Conservation (phyloP, 1,139 yeast species). For the Pichia sp. region DNA sequence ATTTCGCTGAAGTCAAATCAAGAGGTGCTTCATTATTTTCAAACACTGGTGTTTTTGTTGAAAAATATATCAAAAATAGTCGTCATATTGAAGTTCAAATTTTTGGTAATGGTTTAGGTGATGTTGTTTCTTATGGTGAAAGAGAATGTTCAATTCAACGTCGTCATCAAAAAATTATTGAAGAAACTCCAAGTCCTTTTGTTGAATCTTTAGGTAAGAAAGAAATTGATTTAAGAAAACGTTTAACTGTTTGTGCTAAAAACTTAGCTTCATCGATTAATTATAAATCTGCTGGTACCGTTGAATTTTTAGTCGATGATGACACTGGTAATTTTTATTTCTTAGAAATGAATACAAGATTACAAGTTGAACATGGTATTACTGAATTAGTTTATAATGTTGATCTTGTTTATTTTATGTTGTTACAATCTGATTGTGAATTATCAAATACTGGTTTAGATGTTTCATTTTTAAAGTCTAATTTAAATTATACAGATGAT, state of each 20-base stretch:
- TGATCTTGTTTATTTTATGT: constrained; percentile 33
- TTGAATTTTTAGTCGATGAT: constrained; percentile 35
- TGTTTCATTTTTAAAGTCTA: constrained; percentile 16
- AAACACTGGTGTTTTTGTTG: constrained; percentile 39
- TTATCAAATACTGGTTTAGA: constrained; percentile 28
- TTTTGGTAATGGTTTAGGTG: constrained; percentile 41
- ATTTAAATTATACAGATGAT: constrained; percentile 17
- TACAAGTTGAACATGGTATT: constrained; percentile 37
- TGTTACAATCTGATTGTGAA: constrained; percentile 33
- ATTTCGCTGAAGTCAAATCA: constrained; percentile 36
- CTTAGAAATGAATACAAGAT: constrained; percentile 35
- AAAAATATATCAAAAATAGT: constrained; percentile 39
- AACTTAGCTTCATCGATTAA: constrained; percentile 29
- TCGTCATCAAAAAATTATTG: constrained; percentile 45
- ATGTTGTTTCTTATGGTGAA: constrained; percentile 40
- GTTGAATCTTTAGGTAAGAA: constrained; percentile 18
- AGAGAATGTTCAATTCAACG: constrained; percentile 46
- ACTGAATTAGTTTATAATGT: constrained; percentile 34
- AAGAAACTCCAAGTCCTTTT: constrained; percentile 41
- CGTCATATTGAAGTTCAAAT: constrained; percentile 44
- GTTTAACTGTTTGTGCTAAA: constrained; percentile 29
- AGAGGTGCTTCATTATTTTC: constrained; percentile 39
- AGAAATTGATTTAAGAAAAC: constrained; percentile 20
- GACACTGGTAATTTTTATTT: constrained; percentile 31
- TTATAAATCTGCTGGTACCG: constrained; percentile 36